These are phyloP conservation scores for Fagopyrum tataricum DNA, from an alignment of 148 eudicot genomes.

Conservation along the genomic window DNA sequence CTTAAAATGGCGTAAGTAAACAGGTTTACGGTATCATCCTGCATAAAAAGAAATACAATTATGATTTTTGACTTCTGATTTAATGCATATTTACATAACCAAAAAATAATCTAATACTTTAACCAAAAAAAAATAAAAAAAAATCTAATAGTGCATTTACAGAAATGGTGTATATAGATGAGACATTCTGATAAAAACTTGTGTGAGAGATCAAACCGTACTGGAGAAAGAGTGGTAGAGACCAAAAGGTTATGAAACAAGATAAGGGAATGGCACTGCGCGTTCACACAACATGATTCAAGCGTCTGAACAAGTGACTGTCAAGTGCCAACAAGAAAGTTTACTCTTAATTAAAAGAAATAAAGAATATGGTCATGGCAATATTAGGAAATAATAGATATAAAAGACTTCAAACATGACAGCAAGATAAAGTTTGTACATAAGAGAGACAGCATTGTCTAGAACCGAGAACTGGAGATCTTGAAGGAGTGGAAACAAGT, in stretches of 20 bases:
- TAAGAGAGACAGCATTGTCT: background rate
- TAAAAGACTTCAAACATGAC: background rate
- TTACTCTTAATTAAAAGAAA: background rate
- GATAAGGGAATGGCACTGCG: conserved; percentile 63
- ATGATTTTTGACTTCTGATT: background rate
- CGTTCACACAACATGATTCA: conserved; percentile 60
- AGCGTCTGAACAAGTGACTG: conserved; percentile 63
- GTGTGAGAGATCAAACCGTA: conserved; percentile 35
- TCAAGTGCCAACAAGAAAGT: conserved; percentile 27
- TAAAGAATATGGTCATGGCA: background rate
- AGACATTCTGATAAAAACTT: background rate
- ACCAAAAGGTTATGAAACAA: conserved; percentile 92
- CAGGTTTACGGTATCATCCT: conserved; percentile 81
- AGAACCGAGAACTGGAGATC: background rate
- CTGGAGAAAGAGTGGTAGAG: conserved; percentile 78
- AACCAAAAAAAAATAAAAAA: background rate
- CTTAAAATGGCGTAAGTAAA: conserved; percentile 76
- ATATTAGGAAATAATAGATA: background rate
- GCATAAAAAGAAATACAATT: conserved; percentile 15
- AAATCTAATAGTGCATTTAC: background rate
- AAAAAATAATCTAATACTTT: background rate
- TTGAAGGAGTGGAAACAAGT: background rate
- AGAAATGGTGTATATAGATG: background rate
- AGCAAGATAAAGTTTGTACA: background rate
- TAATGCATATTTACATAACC: background rate